phyloP scores from a whole-genome alignment of 352 stramenopile genomes.

The Phytophthora europaea region DNA sequence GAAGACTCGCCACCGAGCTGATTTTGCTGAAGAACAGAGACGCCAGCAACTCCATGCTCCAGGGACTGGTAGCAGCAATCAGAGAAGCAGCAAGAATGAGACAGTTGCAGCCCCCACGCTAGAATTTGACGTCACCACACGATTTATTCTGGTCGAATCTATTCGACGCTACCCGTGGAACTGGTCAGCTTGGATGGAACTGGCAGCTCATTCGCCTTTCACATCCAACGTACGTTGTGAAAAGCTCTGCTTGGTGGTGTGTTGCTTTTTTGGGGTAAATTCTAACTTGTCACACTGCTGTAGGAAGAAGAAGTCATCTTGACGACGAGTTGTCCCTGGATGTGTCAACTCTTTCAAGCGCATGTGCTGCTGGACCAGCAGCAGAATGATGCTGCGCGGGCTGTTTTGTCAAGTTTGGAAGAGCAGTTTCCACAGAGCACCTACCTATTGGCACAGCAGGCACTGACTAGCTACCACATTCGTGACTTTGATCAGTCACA shows the following conservation, averaged over 20 bases:
- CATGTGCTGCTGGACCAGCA: slow-evolving; percentile 84
- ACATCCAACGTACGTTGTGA: slow-evolving; percentile 47
- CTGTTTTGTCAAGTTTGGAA: slow-evolving; percentile 61
- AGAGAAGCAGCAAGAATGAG: slow-evolving; percentile 31
- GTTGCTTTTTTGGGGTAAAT: background rate
- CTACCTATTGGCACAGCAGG: slow-evolving; percentile 82
- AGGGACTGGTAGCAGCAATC: slow-evolving; percentile 1
- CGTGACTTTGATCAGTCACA: slow-evolving; percentile 87
- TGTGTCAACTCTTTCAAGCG: slow-evolving; percentile 89
- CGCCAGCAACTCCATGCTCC: slow-evolving; percentile 40
- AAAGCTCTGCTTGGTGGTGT: background rate
- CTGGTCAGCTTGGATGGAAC: slow-evolving; percentile 98
- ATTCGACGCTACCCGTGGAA: slow-evolving; percentile 90
- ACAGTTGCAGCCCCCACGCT: slow-evolving; percentile 25
- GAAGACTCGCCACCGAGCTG: slow-evolving; percentile 38
- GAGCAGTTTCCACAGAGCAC: slow-evolving; percentile 72
- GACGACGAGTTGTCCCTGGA: slow-evolving; percentile 68
- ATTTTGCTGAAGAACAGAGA: slow-evolving; percentile 53
- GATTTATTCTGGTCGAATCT: slow-evolving; percentile 75
- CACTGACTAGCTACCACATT: slow-evolving; percentile 84
- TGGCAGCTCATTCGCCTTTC: slow-evolving; percentile 80
- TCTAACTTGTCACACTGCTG: slow-evolving; percentile 20
- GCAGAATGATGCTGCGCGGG: slow-evolving; percentile 72
- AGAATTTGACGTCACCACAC: slow-evolving; percentile 65
- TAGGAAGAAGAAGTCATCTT: slow-evolving; percentile 73